phyloP scores from a whole-genome alignment of 2,329 filamentous ascomycete species.

The Ascochyta koolunga region DNA sequence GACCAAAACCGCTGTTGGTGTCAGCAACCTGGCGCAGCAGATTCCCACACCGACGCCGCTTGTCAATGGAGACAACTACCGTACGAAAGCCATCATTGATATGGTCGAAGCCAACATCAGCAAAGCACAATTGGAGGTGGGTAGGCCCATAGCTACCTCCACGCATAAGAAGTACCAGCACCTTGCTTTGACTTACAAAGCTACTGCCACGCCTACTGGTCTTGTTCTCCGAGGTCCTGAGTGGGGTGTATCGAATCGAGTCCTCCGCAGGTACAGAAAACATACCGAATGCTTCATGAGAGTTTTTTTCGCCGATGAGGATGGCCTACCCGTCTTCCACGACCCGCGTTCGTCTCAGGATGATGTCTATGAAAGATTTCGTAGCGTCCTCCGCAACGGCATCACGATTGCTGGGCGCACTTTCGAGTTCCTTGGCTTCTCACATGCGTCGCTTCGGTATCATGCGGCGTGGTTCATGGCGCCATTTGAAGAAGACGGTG shows the following conservation, averaged over 20 bases:
- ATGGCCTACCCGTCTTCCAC: conserved; percentile 67
- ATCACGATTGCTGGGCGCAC: conserved; percentile 53
- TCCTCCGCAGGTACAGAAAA: conserved; percentile 34
- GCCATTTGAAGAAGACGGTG: conserved; percentile 28
- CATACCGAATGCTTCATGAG: conserved; percentile 51
- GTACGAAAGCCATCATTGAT: conserved; percentile 4
- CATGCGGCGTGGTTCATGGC: conserved; percentile 45
- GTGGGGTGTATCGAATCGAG: conserved; percentile 62
- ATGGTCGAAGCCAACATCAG: conserved; percentile 18
- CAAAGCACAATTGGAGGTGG: not conserved
- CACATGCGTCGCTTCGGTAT: conserved; percentile 38
- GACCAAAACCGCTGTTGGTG: conserved; percentile 68
- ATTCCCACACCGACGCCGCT: conserved; percentile 28
- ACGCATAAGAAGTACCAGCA: conserved; percentile 56
- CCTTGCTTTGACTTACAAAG: conserved; percentile 59
- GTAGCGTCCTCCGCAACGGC: conserved; percentile 61
- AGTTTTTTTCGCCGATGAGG: conserved; percentile 76
- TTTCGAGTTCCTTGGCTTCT: conserved; percentile 44
- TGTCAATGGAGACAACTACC: conserved; percentile 16
- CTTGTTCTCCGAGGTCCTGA: conserved; percentile 54
- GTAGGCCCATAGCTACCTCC: not conserved
- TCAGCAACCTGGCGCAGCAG: conserved; percentile 71
- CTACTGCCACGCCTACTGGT: conserved; percentile 52
- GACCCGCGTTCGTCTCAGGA: conserved; percentile 51
- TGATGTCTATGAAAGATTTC: conserved; percentile 58